Conservation (phyloP, 257 asterid species). For the Henckelia pumila region DNA sequence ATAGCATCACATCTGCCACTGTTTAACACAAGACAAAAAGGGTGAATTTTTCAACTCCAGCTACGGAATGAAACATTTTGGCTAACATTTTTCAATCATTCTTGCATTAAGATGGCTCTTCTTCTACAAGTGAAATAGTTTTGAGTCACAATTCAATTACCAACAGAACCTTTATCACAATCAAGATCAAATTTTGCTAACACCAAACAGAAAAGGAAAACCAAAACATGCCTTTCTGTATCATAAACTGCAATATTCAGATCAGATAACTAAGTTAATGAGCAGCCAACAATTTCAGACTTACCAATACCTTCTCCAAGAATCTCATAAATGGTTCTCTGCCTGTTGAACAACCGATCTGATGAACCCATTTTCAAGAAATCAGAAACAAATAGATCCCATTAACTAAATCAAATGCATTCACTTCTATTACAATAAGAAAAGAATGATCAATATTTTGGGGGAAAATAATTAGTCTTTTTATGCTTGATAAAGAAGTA, state of each 20-base stretch:
- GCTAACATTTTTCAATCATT: constrained; percentile 2
- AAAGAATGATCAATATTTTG: constrained; percentile 11
- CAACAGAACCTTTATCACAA: neutral
- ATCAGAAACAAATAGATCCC: constrained; percentile 21
- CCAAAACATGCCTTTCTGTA: neutral
- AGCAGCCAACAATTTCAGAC: constrained; percentile 23
- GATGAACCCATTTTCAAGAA: constrained; percentile 59
- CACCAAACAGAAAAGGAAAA: constrained; percentile 3
- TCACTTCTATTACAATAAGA: constrained; percentile 17
- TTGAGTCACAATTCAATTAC: constrained; percentile 7
- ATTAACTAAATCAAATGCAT: constrained; percentile 25
- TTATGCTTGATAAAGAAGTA: constrained; percentile 23
- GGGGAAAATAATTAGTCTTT: constrained; percentile 12
- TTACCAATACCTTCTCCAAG: constrained; percentile 86
- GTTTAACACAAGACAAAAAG: constrained; percentile 28
- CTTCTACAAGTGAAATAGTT: neutral
- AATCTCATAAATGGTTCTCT: constrained; percentile 68
- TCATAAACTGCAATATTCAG: neutral
- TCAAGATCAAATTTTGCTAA: constrained; percentile 14
- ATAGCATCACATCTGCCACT: constrained; percentile 87
- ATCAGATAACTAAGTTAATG: constrained; percentile 12
- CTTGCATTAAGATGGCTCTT: constrained; percentile 1
- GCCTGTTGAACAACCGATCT: constrained; percentile 58
- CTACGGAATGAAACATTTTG: constrained; percentile 1
- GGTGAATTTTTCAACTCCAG: constrained; percentile 18